Evolutionary conservation across 2,329 filamentous ascomycete species (phyloP).

Genomic region (Neofusicoccum parvum): DNA sequence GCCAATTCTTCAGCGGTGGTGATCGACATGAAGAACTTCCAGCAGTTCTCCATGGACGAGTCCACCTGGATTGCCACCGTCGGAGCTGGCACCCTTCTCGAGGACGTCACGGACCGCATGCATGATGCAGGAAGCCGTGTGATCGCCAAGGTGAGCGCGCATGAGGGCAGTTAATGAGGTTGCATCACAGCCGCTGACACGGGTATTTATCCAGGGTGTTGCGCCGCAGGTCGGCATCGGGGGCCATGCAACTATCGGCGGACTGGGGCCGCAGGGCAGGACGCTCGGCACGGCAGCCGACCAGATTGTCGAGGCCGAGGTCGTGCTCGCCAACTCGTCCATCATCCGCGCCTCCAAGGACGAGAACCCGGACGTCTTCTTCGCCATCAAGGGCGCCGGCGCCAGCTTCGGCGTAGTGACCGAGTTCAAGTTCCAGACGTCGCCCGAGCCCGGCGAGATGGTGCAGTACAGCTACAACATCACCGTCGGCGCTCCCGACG

Average conservation of each 20-base stretch:
- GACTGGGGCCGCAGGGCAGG: conserved; percentile 36
- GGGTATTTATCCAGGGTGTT: conserved; percentile 23
- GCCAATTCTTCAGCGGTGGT: conserved; percentile 50
- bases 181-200: neutral
- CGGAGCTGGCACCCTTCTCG: conserved; percentile 53
- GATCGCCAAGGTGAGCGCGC: conserved; percentile 48
- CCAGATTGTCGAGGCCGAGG: conserved; percentile 37
- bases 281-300: conserved; percentile 39
- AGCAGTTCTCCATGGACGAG: conserved; percentile 48
- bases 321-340: conserved; percentile 44
- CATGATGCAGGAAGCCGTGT: conserved; percentile 42
- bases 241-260: conserved; percentile 41
- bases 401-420: conserved; percentile 47
- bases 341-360: conserved; percentile 41
- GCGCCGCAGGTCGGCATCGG: conserved; percentile 40
- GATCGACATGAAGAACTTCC: conserved; percentile 53
- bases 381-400: conserved; percentile 46
- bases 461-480: conserved; percentile 39
- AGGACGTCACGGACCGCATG: conserved; percentile 39
- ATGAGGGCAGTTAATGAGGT: neutral
- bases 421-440: conserved; percentile 42
- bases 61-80: conserved; percentile 49
- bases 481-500: conserved; percentile 27
- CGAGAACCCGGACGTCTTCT: conserved; percentile 45
- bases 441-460: conserved; percentile 35